Base-by-base conservation (phyloP, 2,329 filamentous ascomycete species). In the Trichoderma polysporum region DNA sequence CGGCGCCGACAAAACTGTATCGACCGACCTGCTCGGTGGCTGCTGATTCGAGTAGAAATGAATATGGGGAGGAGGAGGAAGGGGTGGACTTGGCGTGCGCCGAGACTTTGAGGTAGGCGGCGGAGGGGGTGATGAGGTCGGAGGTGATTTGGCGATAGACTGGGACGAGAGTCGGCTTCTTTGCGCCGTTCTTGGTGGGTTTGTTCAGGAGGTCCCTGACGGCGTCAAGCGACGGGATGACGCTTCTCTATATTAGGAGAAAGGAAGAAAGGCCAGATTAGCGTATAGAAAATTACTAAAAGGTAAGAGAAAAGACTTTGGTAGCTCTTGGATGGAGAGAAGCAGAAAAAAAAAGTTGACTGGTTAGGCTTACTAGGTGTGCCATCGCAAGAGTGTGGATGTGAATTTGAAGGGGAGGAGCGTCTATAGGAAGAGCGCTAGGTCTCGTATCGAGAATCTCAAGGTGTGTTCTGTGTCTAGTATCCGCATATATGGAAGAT, bases 11-110 rank as follows among this genome's bases (percentile, higher is more conserved):
- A 79, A 99, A 99, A 82, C 93, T 97, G 79, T 97, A 98, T 74
- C 95, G 87, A 67, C 94, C 94, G 71, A 99, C 93, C 19, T 90
- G 93, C 80, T 98, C 94, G 31, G 93, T 94, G 25, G 94, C 93
- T 29, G 94, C 95, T 74, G 93, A 97, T 81, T 99, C 95, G 79
- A 97, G 97, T 56, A 99, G 87, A 77, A 97, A 98, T 3, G 94
- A 97, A 74, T 92, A 89, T 72, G 92, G 89, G 57, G 91, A 91
- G 49, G 77, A 74, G 39, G 76, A 72, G 29, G 73, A 74, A 33
- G 76, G 72, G n/a, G 73, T 74, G 45, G 77, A 73, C 33, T 76
- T 73, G 33, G 86, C 91, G 84, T 90, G 89, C 69, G 89, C 86
- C 39, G 92, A 90, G 72, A 97, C 85, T 80, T 97, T 98, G 71